phyloP scores from a whole-genome alignment of 345 rosid species.

The Noccaea bulbosa region DNA sequence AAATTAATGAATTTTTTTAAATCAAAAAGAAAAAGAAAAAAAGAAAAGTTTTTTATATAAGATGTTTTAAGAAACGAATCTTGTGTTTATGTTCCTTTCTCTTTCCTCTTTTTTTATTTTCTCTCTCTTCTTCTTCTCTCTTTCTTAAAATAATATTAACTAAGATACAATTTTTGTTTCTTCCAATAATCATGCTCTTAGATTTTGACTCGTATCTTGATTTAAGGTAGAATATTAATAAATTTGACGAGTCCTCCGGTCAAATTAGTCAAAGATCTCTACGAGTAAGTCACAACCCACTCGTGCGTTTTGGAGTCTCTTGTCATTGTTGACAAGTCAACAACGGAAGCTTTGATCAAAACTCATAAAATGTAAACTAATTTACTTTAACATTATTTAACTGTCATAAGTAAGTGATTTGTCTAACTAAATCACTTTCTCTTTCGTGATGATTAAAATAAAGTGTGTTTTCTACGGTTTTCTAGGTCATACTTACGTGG shows the following conservation, averaged over 20 bases:
- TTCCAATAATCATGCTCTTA: too few species aligned
- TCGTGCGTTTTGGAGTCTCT: slow-evolving; percentile 43
- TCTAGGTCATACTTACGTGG: slow-evolving; percentile 19
- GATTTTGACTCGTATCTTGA: slow-evolving; percentile 32
- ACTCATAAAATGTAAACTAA: slow-evolving; percentile 10
- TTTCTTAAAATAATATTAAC: too few species aligned
- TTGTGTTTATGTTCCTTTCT: too few species aligned
- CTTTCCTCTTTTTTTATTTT: too few species aligned
- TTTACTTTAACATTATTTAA: slow-evolving; percentile 34
- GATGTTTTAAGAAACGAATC: too few species aligned
- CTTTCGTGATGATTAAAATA: slow-evolving; percentile 20
- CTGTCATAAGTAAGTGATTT: slow-evolving; percentile 24
- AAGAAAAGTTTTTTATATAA: too few species aligned
- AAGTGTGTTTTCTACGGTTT: slow-evolving; percentile 18
- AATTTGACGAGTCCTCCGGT: slow-evolving; percentile 24
- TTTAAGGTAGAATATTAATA: neutral
- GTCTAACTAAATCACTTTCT: slow-evolving; percentile 17
- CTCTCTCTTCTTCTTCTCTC: too few species aligned
- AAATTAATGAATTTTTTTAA: too few species aligned
- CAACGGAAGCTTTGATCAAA: slow-evolving; percentile 39
- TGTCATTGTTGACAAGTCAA: slow-evolving; percentile 40
- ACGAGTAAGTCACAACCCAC: slow-evolving; percentile 38
- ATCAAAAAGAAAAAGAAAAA: too few species aligned
- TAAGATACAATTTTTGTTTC: too few species aligned
- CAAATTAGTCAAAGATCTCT: slow-evolving; percentile 36